Evolutionary conservation across 129 eudicot species (phyloP).

Genomic region (Erigeron canadensis): DNA sequence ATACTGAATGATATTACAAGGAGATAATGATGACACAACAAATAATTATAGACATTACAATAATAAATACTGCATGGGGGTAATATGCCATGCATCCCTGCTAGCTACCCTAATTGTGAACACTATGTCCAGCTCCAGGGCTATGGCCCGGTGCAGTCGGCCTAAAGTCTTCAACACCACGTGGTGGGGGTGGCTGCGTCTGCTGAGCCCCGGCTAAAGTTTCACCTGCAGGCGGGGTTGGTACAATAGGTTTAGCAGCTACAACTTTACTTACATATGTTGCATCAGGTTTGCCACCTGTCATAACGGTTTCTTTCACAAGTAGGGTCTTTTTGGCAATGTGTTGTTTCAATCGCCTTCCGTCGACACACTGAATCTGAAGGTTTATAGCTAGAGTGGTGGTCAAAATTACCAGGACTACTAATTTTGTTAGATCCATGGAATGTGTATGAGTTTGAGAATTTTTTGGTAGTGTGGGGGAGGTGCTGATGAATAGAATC

Average conservation of each 20-base stretch:
- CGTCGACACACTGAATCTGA: constrained; percentile 41
- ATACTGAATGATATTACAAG: constrained; percentile 11
- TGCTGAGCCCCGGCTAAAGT: constrained; percentile 20
- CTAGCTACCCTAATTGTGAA: constrained; percentile 39
- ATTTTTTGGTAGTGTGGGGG: constrained; percentile 12
- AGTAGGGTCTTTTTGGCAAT: background rate
- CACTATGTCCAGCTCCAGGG: constrained; percentile 72
- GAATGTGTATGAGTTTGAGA: constrained; percentile 5
- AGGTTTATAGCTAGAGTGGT: constrained; percentile 35
- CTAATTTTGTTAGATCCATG: constrained; percentile 47
- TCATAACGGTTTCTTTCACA: constrained; percentile 12
- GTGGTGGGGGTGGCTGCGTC: constrained; percentile 42
- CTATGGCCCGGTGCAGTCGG: constrained; percentile 76
- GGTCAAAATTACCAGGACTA: constrained; percentile 28
- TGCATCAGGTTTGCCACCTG: constrained; percentile 8
- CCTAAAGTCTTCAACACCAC: constrained; percentile 47
- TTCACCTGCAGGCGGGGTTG: constrained; percentile 36
- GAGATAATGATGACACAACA: constrained; percentile 6
- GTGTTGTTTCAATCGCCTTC: constrained; percentile 46
- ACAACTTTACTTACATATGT: constrained; percentile 31
- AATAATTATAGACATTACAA: constrained; percentile 4
- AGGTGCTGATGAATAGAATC: constrained; percentile 15
- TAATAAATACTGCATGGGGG: constrained; percentile 31
- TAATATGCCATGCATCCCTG: constrained; percentile 22
- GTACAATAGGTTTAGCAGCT: constrained; percentile 26